Evolutionary conservation across 2,329 filamentous ascomycete genomes (phyloP).

Genomic region (Botryotinia calthae): DNA sequence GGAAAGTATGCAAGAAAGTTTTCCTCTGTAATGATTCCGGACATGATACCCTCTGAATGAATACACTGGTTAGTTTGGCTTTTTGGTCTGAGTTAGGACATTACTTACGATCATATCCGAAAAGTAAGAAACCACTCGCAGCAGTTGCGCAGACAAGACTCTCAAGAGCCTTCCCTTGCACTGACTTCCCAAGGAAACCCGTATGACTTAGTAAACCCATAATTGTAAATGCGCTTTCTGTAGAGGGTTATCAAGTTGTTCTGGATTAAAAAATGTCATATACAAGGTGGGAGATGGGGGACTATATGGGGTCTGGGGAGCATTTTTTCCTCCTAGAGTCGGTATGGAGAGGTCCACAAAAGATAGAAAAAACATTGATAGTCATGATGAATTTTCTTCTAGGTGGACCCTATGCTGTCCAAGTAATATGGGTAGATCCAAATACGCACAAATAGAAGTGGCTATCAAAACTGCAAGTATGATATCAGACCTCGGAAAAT

Average conservation of each 20-base stretch:
- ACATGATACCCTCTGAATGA: slow-evolving; percentile 21
- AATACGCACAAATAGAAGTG: neutral
- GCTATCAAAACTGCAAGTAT: slow-evolving; percentile 1
- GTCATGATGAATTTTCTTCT: slow-evolving; percentile 12
- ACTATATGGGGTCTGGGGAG: slow-evolving; percentile 20
- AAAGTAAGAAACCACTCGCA: slow-evolving; percentile 21
- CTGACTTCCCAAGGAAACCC: slow-evolving; percentile 15
- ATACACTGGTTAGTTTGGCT: neutral
- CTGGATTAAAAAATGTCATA: neutral
- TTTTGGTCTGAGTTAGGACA: neutral
- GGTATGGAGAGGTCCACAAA: slow-evolving; percentile 12
- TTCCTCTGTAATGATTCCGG: slow-evolving; percentile 49
- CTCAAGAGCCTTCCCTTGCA: slow-evolving; percentile 19
- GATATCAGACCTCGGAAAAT: slow-evolving; percentile 17
- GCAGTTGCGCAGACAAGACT: slow-evolving; percentile 21
- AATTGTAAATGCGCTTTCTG: neutral
- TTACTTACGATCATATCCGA: slow-evolving; percentile 23
- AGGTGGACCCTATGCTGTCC: neutral
- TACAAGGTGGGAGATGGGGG: slow-evolving; percentile 12
- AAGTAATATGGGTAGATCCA: slow-evolving; percentile 10
- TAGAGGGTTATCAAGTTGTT: neutral
- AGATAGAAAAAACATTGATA: slow-evolving; percentile 7
- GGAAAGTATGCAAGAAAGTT: slow-evolving; percentile 42
- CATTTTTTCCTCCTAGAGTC: neutral
- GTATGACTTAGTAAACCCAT: slow-evolving; percentile 21